Conservation (phyloP, 2,329 filamentous ascomycete genomes). For the Ceratocystis variospora region DNA sequence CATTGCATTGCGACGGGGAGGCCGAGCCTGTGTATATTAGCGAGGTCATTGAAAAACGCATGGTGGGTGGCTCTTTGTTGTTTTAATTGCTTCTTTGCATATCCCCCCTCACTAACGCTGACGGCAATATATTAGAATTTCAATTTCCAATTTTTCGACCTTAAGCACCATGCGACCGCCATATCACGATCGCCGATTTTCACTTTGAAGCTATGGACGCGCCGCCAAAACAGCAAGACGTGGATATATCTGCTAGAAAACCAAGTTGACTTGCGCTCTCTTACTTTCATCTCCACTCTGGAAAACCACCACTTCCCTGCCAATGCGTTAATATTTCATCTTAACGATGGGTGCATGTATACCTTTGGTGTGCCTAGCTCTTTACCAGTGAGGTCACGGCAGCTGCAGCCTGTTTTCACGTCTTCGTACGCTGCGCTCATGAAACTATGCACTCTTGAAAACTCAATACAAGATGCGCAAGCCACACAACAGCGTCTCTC, state of each 20-base stretch:
- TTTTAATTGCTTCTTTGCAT: background rate
- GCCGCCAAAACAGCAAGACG: slow-evolving; percentile 35
- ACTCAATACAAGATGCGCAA: slow-evolving; percentile 80
- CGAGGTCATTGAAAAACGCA: slow-evolving; percentile 64
- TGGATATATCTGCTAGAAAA: slow-evolving; percentile 58
- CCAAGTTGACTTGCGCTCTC: slow-evolving; percentile 51
- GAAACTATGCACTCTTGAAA: slow-evolving; percentile 75
- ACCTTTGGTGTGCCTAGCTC: slow-evolving; percentile 41
- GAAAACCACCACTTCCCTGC: slow-evolving; percentile 57
- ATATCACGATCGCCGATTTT: slow-evolving; percentile 53
- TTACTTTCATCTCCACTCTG: slow-evolving; percentile 68
- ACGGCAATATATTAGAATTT: slow-evolving; percentile 47
- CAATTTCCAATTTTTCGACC: slow-evolving; percentile 73
- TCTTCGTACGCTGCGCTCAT: slow-evolving; percentile 82
- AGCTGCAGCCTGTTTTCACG: slow-evolving; percentile 41
- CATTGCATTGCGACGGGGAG: slow-evolving; percentile 50
- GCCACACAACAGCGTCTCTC: slow-evolving; percentile 61
- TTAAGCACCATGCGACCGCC: slow-evolving; percentile 46
- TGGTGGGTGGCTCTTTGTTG: slow-evolving; percentile 31
- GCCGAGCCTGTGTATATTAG: slow-evolving; percentile 78
- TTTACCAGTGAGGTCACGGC: slow-evolving; percentile 32
- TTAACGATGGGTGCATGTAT: slow-evolving; percentile 70
- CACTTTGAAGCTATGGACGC: slow-evolving; percentile 62
- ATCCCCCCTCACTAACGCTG: background rate
- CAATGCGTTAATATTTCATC: slow-evolving; percentile 75